Base-by-base conservation (phyloP, 345 rosid species). In the Eucalyptus brandiana region DNA sequence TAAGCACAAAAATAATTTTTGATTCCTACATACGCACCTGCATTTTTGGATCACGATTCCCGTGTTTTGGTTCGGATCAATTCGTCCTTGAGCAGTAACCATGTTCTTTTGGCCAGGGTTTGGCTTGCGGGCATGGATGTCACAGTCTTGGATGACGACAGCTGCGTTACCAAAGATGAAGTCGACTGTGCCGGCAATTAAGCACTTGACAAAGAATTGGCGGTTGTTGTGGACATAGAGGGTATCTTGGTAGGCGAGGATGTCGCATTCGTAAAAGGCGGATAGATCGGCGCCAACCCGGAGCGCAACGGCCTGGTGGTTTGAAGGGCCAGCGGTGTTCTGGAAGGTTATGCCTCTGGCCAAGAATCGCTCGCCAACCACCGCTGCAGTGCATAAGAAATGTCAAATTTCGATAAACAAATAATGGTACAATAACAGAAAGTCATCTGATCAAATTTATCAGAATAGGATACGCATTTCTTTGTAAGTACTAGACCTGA, bases 31-130 rank as follows among this genome's bases (percentile, higher is more conserved):
- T 65, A 65, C 15, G 40, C 37, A 65, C 76, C 83, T 76, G 83
- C 92, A 94, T 85, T 95, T 97, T 21, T 97, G 99, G 56, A 97
- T 97, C 26, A 97, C 99, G 19, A 97, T 97, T 37, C 99, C 99
- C 0, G 99, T 97, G 96, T 95, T 96, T 65, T 97, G 99, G 89
- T 97, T 97, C 5, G 98, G 96, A 88, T 97, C 99, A 0, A 91
- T 92, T 40, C 99, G 91, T 87, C 99, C 99, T 69, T 97, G 99
- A 12, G 99, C 99, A 1, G 99, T 97, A 65, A 97, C 93, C 99
- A 97, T 97, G 92, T 97, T 97, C 87, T 96, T 97, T 93, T 97
- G 99, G 23, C 99, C 99, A 1, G 99, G 88, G 18, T 93, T 89
- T 16, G 99, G 99, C 5, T 87, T 91, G 14, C 99, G 97, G 21